Evolutionary conservation across 176 grass and related monocot species (phyloP).

Genomic region (Phoenix roebelenii): DNA sequence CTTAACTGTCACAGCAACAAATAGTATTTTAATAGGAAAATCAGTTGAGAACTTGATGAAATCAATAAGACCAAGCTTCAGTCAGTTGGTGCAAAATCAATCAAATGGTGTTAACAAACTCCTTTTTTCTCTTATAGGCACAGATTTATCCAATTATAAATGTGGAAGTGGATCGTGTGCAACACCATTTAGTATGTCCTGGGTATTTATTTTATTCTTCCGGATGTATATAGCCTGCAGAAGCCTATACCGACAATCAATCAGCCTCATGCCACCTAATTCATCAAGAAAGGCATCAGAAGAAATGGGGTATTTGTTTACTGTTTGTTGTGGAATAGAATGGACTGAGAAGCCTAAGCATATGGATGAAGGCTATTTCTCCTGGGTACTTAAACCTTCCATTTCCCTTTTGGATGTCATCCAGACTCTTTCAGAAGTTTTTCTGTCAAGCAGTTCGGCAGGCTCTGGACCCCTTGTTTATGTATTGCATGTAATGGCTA

Average conservation of each 20-base stretch:
- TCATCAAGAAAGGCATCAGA: conserved; percentile 62
- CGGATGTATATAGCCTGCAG: conserved; percentile 60
- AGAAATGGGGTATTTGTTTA: conserved; percentile 48
- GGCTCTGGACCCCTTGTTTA: conserved; percentile 46
- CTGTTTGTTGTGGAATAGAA: conserved; percentile 51
- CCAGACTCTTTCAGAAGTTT: conserved; percentile 32
- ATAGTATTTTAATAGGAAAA: conserved; percentile 61
- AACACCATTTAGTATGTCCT: conserved; percentile 37
- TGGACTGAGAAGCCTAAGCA: conserved; percentile 52
- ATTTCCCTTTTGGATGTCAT: conserved; percentile 50
- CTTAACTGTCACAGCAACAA: conserved; percentile 61
- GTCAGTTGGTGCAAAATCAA: conserved; percentile 44
- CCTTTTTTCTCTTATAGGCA: conserved; percentile 35
- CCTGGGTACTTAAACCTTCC: conserved; percentile 57
- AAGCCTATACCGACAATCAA: conserved; percentile 61
- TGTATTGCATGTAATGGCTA: conserved; percentile 45
- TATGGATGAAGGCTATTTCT: conserved; percentile 62
- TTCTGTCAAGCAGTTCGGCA: conserved; percentile 31
- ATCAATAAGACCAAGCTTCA: conserved; percentile 49
- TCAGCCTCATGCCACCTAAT: conserved; percentile 76
- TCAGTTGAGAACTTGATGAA: conserved; percentile 67
- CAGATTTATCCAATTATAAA: conserved; percentile 27
- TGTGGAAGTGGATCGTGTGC: conserved; percentile 13
- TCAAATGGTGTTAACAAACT: conserved; percentile 36
- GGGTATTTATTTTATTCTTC: conserved; percentile 60